A percentile compares a stretch with the other conserved stretches of the same genome.
phyloP scores from a whole-genome alignment of 148 eudicot genomes.

The Chenopodium formosanum region DNA sequence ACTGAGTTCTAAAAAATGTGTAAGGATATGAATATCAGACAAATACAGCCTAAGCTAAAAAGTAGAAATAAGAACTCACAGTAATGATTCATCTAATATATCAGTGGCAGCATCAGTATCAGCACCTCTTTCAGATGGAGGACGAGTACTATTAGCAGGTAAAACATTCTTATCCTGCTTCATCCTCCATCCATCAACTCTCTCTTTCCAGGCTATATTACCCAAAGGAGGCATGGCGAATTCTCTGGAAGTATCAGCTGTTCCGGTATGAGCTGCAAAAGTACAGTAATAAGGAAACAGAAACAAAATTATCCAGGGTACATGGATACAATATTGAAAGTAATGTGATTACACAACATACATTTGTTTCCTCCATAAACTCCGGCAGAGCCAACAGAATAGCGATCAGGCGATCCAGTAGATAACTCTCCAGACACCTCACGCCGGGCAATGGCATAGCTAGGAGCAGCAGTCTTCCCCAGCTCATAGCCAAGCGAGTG shows the following conservation, averaged over 20 bases:
- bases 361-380: too few species aligned
- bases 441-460: conserved; percentile 32
- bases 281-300: neutral
- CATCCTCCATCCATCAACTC: conserved; percentile 51
- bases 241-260: conserved; percentile 31
- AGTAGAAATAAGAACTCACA: conserved; percentile 25
- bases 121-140: conserved; percentile 49
- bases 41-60: too few species aligned
- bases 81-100: conserved; percentile 39
- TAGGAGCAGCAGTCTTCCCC: conserved; percentile 35
- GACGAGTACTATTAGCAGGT: conserved; percentile 19
- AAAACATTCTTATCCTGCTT: conserved; percentile 35
- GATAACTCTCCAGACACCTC: conserved; percentile 47
- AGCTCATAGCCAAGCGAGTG: too few species aligned
- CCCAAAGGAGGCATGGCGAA: conserved; percentile 46
- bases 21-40: too few species aligned
- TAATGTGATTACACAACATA: too few species aligned
- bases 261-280: conserved; percentile 39
- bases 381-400: conserved; percentile 2
- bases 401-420: conserved; percentile 45
- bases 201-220: conserved; percentile 54
- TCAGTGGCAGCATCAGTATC: conserved; percentile 51
- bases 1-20: too few species aligned
- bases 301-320: too few species aligned
- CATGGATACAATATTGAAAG: too few species aligned